These are phyloP conservation scores for Tylopilus rubrobrunneus DNA, from an alignment of 768 basidiomycete genomes.

Conservation along the genomic window DNA sequence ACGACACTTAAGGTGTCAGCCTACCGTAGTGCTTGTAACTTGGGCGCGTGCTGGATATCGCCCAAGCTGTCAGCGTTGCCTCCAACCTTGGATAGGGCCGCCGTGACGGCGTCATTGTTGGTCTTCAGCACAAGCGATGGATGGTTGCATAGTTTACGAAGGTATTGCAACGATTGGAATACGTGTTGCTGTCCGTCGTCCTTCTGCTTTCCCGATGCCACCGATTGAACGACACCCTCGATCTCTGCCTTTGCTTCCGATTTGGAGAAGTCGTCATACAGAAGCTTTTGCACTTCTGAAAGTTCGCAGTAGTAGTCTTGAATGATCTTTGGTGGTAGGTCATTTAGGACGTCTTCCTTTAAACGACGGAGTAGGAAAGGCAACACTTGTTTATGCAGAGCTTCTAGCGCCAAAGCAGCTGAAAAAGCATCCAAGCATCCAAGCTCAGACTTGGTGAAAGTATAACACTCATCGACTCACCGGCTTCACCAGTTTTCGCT, in stretches of 20 bases:
- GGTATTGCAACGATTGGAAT: constrained; percentile 95
- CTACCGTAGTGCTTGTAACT: constrained; percentile 85
- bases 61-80: constrained; percentile 45
- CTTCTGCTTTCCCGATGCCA: constrained; percentile 31
- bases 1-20: constrained; percentile 19
- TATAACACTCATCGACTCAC: constrained; percentile 42
- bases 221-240: constrained; percentile 58
- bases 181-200: constrained; percentile 73
- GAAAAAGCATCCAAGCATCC: neutral
- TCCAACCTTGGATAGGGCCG: constrained; percentile 56
- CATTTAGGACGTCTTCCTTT: constrained; percentile 95
- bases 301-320: constrained; percentile 99
- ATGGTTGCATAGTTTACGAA: constrained; percentile 97
- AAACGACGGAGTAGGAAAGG: constrained; percentile 94
- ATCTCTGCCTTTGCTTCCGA: constrained; percentile 66
- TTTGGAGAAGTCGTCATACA: constrained; percentile 92
- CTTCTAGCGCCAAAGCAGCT: constrained; percentile 94
- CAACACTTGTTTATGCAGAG: constrained; percentile 97
- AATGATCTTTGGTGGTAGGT: constrained; percentile 98
- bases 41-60: constrained; percentile 91
- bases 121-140: constrained; percentile 86
- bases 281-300: constrained; percentile 86
- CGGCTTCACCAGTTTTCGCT: constrained; percentile 90
- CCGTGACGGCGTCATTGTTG: constrained; percentile 52
- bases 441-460: neutral